phyloP scores from a whole-genome alignment of 495 filamentous ascomycete genomes.

The Podospora bellae-mahoneyi region DNA sequence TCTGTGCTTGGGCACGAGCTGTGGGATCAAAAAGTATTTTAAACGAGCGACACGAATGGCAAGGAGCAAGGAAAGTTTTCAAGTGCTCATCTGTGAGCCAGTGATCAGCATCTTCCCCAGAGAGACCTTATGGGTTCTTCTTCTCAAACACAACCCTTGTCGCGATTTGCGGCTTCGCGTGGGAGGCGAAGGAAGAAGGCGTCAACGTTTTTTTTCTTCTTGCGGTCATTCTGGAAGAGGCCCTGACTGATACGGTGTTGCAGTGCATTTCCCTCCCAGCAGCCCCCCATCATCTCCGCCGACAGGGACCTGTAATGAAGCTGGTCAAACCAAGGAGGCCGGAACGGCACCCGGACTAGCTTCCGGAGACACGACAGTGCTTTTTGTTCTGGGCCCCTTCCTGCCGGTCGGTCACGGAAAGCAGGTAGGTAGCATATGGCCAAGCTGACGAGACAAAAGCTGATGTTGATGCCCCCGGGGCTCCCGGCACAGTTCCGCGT shows the following conservation, averaged over 20 bases:
- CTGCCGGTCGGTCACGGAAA: background rate
- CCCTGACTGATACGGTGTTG: background rate
- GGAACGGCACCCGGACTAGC: background rate
- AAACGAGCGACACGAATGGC: background rate
- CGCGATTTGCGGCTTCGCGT: background rate
- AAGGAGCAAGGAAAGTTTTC: background rate
- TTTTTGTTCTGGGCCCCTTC: background rate
- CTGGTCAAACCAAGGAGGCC: background rate
- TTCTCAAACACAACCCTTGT: background rate
- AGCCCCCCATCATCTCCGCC: background rate
- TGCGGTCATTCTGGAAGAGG: background rate
- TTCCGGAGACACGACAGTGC: background rate
- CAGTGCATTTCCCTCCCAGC: background rate
- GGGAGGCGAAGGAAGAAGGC: background rate
- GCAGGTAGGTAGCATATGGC: too few species aligned
- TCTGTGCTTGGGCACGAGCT: background rate
- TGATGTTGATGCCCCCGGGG: background rate
- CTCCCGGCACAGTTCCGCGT: background rate
- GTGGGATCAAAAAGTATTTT: background rate
- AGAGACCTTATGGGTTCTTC: background rate
- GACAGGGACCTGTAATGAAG: background rate
- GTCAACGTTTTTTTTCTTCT: background rate
- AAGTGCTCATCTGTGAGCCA: background rate
- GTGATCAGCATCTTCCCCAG: background rate
- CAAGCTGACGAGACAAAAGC: too few species aligned